phyloP scores from a whole-genome alignment of 2,329 filamentous ascomycete genomes.

The Penicillium sclerotigenum region DNA sequence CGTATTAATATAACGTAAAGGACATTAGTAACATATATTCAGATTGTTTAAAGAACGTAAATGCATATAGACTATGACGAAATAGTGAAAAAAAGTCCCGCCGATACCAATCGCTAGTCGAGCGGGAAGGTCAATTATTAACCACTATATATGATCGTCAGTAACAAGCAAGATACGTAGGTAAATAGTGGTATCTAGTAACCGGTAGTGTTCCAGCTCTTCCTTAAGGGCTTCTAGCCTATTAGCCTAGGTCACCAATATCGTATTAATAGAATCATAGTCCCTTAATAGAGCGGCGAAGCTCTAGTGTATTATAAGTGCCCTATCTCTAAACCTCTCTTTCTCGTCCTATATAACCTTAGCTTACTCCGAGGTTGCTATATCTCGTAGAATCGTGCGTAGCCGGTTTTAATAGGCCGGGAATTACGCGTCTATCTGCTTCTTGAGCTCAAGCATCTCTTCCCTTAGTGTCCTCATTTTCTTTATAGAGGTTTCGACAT shows the following conservation, averaged over 20 bases:
- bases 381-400: background rate
- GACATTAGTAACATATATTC: background rate
- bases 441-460: background rate
- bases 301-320: background rate
- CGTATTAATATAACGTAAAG: background rate
- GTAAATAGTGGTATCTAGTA: background rate
- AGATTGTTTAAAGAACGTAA: background rate
- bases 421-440: background rate
- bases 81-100: background rate
- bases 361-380: background rate
- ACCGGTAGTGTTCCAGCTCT: background rate
- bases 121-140: background rate
- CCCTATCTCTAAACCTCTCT: background rate
- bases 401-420: background rate
- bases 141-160: background rate
- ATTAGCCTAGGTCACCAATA: no score
- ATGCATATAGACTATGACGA: background rate
- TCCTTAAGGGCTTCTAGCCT: background rate
- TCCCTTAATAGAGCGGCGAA: background rate
- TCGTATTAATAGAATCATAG: background rate
- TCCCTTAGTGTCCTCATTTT: accelerated
- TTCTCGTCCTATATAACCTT: background rate
- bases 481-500: accelerated
- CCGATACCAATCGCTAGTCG: no score
- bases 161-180: background rate